Conservation (phyloP, 1,284 basidiomycete genomes). For the Papiliotrema flavescens region DNA sequence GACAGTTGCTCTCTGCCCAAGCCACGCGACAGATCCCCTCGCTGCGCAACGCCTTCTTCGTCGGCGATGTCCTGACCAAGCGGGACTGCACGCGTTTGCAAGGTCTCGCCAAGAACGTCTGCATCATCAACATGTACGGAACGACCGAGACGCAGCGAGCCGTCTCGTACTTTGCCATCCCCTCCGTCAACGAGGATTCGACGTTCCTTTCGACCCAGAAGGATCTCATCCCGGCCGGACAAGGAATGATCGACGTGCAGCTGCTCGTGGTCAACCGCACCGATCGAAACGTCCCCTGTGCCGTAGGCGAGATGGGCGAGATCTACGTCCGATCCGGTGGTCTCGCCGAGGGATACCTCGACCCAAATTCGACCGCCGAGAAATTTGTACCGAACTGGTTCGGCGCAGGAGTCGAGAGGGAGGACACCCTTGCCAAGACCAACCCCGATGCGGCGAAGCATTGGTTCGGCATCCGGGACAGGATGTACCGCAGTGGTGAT, state of each 20-base stretch:
- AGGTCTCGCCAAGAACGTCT: conserved; percentile 84
- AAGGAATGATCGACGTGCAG: conserved; percentile 98
- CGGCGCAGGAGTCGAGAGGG: conserved; percentile 55
- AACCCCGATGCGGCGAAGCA: conserved; percentile 65
- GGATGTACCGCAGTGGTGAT: conserved; percentile 98
- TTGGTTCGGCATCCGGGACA: conserved; percentile 97
- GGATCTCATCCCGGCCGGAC: conserved; percentile 96
- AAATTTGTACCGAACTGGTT: conserved; percentile 97
- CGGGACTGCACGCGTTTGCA: conserved; percentile 95
- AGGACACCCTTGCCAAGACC: conserved; percentile 63
- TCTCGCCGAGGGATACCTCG: conserved; percentile 91
- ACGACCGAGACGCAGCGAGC: conserved; percentile 99
- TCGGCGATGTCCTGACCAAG: conserved; percentile 98
- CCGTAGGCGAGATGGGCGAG: conserved; percentile 95
- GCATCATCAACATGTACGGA: conserved; percentile 99
- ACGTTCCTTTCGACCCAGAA: conserved; percentile 94
- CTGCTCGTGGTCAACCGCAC: conserved; percentile 94
- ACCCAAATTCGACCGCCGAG: conserved; percentile 75
- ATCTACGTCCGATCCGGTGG: conserved; percentile 98
- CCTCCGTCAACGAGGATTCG: conserved; percentile 74
- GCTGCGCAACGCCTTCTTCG: conserved; percentile 91
- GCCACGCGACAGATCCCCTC: conserved; percentile 84
- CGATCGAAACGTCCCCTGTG: conserved; percentile 82
- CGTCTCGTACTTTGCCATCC: conserved; percentile 95
- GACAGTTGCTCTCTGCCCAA: conserved; percentile 94